Evolutionary conservation across 805 yeast species (phyloP).

Genomic region (Hyphopichia homilentoma): DNA sequence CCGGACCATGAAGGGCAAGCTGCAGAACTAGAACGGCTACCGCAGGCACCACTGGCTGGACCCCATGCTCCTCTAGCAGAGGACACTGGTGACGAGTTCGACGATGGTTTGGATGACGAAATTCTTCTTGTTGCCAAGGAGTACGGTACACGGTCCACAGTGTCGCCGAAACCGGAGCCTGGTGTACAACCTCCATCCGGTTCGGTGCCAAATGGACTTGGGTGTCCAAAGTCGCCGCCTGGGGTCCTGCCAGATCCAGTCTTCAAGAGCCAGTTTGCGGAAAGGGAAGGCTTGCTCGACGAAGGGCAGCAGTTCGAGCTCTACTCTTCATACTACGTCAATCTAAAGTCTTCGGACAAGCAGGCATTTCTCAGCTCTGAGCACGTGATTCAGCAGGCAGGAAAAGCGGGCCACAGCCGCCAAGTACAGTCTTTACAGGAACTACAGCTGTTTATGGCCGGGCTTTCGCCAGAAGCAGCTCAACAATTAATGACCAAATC

Average conservation of each 20-base stretch:
- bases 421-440: too few species aligned
- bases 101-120: slow-evolving; percentile 21
- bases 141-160: background rate
- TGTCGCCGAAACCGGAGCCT: background rate
- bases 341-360: slow-evolving; percentile 15
- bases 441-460: too few species aligned
- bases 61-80: slow-evolving; percentile 1
- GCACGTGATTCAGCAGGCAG: too few species aligned
- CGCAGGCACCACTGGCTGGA: too few species aligned
- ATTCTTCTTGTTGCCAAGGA: background rate
- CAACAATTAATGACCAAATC: too few species aligned
- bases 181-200: slow-evolving; percentile 1
- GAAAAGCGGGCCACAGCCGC: too few species aligned
- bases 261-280: slow-evolving; percentile 15
- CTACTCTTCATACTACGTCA: slow-evolving; percentile 34
- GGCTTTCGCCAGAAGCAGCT: too few species aligned
- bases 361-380: too few species aligned
- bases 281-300: slow-evolving; percentile 38
- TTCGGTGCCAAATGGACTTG: too few species aligned
- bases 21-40: slow-evolving; percentile 2
- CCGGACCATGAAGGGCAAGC: slow-evolving; percentile 1
- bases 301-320: slow-evolving; percentile 36
- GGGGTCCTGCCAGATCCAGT: too few species aligned
- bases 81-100: slow-evolving; percentile 19
- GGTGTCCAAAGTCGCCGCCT: too few species aligned